These are phyloP conservation scores for Eutrema japonicum DNA, from an alignment of 345 rosid species.

Conservation along the genomic window DNA sequence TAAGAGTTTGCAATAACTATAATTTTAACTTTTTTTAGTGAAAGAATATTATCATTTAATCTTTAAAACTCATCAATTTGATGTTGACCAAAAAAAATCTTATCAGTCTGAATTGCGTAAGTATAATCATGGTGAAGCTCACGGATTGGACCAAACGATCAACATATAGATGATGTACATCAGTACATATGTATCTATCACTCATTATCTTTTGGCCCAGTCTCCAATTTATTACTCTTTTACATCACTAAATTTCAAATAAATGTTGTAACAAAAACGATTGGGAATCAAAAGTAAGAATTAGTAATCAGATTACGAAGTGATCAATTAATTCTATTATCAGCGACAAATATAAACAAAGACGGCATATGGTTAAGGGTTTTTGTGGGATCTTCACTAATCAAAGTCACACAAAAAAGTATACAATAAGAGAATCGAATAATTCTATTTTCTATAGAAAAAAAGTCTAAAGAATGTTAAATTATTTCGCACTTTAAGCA, in stretches of 20 bases:
- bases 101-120: not conserved
- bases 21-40: too few species aligned
- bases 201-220: slow-evolving; percentile 26
- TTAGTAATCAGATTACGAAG: not conserved
- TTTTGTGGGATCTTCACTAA: slow-evolving; percentile 23
- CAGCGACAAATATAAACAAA: slow-evolving; percentile 7
- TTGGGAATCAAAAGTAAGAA: not conserved
- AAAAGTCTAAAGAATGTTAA: not conserved
- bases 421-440: slow-evolving; percentile 39
- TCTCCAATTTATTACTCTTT: slow-evolving; percentile 19
- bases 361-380: slow-evolving; percentile 21
- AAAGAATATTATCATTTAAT: not conserved
- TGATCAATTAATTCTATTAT: not conserved
- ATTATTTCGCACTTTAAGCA: slow-evolving; percentile 35
- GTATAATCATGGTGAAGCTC: not conserved
- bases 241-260: slow-evolving; percentile 10
- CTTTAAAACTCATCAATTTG: not conserved
- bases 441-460: slow-evolving; percentile 13
- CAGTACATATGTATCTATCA: slow-evolving; percentile 4
- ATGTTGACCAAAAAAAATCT: too few species aligned
- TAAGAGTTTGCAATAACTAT: not conserved
- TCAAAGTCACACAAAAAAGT: slow-evolving; percentile 20
- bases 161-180: slow-evolving; percentile 6
- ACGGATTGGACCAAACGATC: not conserved
- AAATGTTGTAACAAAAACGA: slow-evolving; percentile 1